phyloP scores from a whole-genome alignment of 192 early-diverging fungal genomes.

The Mycoemilia scoparia region DNA sequence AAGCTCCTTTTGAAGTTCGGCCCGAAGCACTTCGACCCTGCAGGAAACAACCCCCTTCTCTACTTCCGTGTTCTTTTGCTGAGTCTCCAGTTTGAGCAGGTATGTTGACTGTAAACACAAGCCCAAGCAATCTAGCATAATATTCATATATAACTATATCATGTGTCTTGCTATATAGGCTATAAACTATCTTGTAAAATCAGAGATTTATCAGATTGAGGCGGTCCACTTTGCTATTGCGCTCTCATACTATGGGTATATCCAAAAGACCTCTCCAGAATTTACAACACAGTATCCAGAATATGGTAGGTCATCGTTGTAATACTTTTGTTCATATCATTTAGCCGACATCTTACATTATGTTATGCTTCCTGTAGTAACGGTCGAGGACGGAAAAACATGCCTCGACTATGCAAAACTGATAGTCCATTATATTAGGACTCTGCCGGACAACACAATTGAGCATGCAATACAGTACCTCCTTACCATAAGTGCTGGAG shows the following conservation, averaged over 20 bases:
- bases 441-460: constrained; percentile 9
- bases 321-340: too few species aligned
- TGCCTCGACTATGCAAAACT: constrained; percentile 15
- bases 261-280: constrained; percentile 46
- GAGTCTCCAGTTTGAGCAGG: constrained; percentile 82
- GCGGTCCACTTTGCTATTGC: constrained; percentile 83
- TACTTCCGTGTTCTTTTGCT: constrained; percentile 73
- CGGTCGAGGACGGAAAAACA: not conserved
- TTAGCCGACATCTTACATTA: too few species aligned
- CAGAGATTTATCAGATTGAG: constrained; percentile 46
- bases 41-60: constrained; percentile 43
- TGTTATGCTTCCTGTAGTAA: too few species aligned
- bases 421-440: constrained; percentile 15
- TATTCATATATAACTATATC: constrained; percentile 5
- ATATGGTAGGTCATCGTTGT: too few species aligned
- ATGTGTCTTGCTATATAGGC: too few species aligned
- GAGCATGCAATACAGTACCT: constrained; percentile 20
- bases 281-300: too few species aligned
- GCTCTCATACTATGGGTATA: constrained; percentile 56
- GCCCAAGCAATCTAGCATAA: not conserved
- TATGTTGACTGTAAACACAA: constrained; percentile 14
- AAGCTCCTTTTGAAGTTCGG: constrained; percentile 45
- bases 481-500: not conserved
- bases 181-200: constrained; percentile 46
- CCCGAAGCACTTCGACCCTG: constrained; percentile 47